phyloP scores from a whole-genome alignment of 2,329 filamentous ascomycete species.

The Cladobotryum protrusum region DNA sequence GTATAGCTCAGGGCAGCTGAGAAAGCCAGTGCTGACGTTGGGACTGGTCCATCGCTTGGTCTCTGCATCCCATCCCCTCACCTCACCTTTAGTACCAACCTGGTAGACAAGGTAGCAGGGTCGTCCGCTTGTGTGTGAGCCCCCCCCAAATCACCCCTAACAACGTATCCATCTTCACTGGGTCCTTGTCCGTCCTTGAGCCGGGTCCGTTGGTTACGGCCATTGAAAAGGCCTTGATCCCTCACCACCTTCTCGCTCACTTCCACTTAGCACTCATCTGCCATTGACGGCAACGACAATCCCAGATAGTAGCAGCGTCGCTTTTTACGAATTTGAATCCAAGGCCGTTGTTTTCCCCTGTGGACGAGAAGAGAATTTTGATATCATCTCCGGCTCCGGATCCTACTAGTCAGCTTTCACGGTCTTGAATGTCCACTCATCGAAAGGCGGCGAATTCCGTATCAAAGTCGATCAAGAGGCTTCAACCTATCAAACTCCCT shows the following conservation, averaged over 20 bases:
- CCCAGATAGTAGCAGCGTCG: constrained; percentile 10
- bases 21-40: constrained; percentile 8
- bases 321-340: constrained; percentile 9
- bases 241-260: constrained; percentile 25
- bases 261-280: constrained; percentile 25
- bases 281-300: constrained; percentile 16
- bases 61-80: background rate
- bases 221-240: constrained; percentile 38
- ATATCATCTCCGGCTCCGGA: background rate
- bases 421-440: constrained; percentile 8
- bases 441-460: constrained; percentile 9
- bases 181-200: constrained; percentile 14
- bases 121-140: background rate
- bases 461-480: background rate
- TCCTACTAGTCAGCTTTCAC: constrained; percentile 6
- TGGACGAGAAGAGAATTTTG: constrained; percentile 5
- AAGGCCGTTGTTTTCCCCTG: constrained; percentile 11
- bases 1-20: constrained; percentile 10
- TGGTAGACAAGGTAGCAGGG: background rate
- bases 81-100: background rate
- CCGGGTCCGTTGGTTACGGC: constrained; percentile 4
- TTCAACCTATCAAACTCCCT: background rate
- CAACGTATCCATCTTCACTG: constrained; percentile 25
- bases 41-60: constrained; percentile 4
- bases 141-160: constrained; percentile 22